These are phyloP conservation scores for Exophiala calicioides DNA, from an alignment of 2,329 filamentous ascomycete genomes.

Conservation along the genomic window DNA sequence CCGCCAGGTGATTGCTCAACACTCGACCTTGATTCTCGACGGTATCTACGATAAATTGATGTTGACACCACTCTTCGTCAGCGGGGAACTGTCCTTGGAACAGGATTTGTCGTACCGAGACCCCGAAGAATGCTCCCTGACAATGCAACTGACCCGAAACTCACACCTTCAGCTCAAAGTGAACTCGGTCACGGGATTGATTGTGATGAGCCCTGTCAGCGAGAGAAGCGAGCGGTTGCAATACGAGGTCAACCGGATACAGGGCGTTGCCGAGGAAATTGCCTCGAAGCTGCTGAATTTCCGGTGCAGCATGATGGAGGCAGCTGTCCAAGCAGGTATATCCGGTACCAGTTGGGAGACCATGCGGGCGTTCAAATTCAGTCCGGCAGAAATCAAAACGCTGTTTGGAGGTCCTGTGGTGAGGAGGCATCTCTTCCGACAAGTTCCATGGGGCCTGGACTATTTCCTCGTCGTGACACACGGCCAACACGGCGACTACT, in stretches of 20 bases:
- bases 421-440: conserved; percentile 68
- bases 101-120: conserved; percentile 61
- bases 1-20: conserved; percentile 71
- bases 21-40: conserved; percentile 71
- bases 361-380: conserved; percentile 43
- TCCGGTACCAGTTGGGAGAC: conserved; percentile 37
- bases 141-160: conserved; percentile 67
- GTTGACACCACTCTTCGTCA: conserved; percentile 62
- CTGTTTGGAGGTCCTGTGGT: conserved; percentile 65
- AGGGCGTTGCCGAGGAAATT: conserved; percentile 47
- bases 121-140: conserved; percentile 67
- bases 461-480: conserved; percentile 75
- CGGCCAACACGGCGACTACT: conserved; percentile 71
- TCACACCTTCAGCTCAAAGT: conserved; percentile 65
- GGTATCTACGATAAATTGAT: conserved; percentile 64
- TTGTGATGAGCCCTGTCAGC: conserved; percentile 68
- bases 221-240: conserved; percentile 61
- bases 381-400: conserved; percentile 52
- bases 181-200: conserved; percentile 76
- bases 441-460: conserved; percentile 67
- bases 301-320: conserved; percentile 28
- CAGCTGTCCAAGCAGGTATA: conserved; percentile 15
- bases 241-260: conserved; percentile 60
- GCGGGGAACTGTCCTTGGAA: conserved; percentile 59
- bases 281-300: conserved; percentile 34